A percentile compares a stretch with the other conserved stretches of the same genome.
Evolutionary conservation across 106 monocot species (phyloP).

Genomic region (Phalaenopsis aphrodite): DNA sequence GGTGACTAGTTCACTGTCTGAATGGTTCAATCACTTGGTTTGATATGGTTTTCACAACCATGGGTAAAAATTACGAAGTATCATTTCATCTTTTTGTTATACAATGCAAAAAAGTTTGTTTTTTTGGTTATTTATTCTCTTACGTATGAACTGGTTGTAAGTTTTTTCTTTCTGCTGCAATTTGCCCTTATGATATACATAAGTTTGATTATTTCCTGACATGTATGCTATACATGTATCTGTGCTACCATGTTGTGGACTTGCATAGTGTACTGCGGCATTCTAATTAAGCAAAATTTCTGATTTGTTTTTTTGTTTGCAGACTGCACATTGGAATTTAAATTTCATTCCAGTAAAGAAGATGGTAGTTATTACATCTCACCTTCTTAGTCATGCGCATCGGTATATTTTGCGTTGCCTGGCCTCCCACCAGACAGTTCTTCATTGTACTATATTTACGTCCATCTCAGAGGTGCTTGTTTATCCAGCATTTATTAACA

Average conservation of each 20-base stretch:
- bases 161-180: neutral
- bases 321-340: slow-evolving; percentile 70
- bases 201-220: neutral
- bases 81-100: neutral
- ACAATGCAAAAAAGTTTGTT: neutral
- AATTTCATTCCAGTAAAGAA: slow-evolving; percentile 42
- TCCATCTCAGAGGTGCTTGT: slow-evolving; percentile 83
- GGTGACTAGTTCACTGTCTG: too few species aligned
- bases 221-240: neutral
- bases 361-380: slow-evolving; percentile 72
- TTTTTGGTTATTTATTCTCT: neutral
- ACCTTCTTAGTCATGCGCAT: slow-evolving; percentile 93
- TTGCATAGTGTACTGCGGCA: neutral
- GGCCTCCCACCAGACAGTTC: slow-evolving; percentile 45
- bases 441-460: slow-evolving; percentile 67
- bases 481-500: slow-evolving; percentile 1
- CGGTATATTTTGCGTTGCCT: slow-evolving; percentile 83
- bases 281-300: neutral
- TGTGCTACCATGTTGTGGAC: neutral
- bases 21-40: neutral
- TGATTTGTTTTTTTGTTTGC: slow-evolving; percentile 8
- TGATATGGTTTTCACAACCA: neutral
- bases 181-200: neutral
- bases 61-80: neutral
- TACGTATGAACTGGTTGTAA: neutral